Evolutionary conservation across 805 yeast species (phyloP), one percentile per base, ranked within the genome.

Genomic region (Metschnikowia koreensis): DNA sequence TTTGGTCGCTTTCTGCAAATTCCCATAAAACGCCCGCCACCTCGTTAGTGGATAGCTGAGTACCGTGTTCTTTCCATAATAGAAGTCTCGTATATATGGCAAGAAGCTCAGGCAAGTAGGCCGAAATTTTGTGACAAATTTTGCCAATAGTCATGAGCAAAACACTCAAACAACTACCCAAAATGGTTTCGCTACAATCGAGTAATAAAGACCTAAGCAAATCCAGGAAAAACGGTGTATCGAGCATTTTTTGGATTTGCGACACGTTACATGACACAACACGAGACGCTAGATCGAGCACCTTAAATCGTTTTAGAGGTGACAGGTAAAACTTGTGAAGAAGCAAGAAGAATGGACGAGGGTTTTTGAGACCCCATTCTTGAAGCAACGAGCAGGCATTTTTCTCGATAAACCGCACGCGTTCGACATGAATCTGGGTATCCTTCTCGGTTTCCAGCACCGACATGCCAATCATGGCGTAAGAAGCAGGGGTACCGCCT

Each of bases 331-430:
- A 68, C 2, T 59, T 60, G 59, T 77, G 69, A 15, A 81, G 45
- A 13, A 71, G 51, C 1, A 56, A 54, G 55, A 78, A 73, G 51
- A 77, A 76, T 1, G 54, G 59, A 39, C 53, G 57, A 0, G 81
- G 69, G 38, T 73, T 60, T 31, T 62, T 62, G n/a, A 65, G 58
- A 1, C 79, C 83, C 65, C 70, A 79, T n/a, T 68, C 70, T 1
- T 63, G 57, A 11, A 83, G 61, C 16, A 81, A 47, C 1, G 52
- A 52, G 11, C 70, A 63, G 46, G 81, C 73, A 58, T 82, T 82
- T 48, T 64, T 64, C 40, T 71, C 68, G 8, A 80, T 69, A 53
- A 79, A 81, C 33, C 87, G 64, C 13, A 68, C 58, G 13, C 85
- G 65, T 60, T 84, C 89, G 45, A 70, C 76, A 31, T 65, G 63